phyloP scores from a whole-genome alignment of 176 grass and related monocot genomes.

The Aegilops sharonensis region DNA sequence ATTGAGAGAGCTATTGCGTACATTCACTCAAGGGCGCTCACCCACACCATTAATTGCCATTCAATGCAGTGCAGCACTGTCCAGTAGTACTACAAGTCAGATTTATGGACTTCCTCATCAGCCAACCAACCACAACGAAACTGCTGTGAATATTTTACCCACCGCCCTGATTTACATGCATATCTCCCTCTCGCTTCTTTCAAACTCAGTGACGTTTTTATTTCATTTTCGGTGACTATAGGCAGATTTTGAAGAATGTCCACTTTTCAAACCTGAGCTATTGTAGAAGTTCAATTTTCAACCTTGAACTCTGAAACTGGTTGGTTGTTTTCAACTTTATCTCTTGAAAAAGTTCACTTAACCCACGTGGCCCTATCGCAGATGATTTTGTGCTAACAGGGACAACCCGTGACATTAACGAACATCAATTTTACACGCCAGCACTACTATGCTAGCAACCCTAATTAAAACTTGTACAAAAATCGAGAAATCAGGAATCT shows the following conservation, averaged over 20 bases:
- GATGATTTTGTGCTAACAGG: too few relatives aligned
- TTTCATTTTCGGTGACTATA: background rate
- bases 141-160: slow-evolving; percentile 23
- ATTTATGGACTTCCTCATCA: slow-evolving; percentile 43
- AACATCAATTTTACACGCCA: too few relatives aligned
- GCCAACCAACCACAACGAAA: slow-evolving; percentile 40
- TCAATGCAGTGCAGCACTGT: slow-evolving; percentile 32
- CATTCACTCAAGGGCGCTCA: slow-evolving; percentile 32
- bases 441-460: too few relatives aligned
- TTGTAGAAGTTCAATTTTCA: background rate
- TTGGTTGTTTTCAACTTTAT: too few relatives aligned
- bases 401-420: too few relatives aligned
- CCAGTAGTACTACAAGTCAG: slow-evolving; percentile 16
- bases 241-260: background rate
- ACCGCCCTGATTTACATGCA: slow-evolving; percentile 24
- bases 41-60: slow-evolving; percentile 40
- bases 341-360: too few relatives aligned
- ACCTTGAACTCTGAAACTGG: too few relatives aligned
- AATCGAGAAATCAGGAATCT: background rate
- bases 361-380: too few relatives aligned
- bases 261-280: background rate
- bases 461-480: too few relatives aligned
- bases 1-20: background rate
- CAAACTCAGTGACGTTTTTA: background rate
- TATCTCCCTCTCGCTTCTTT: background rate